phyloP scores from a whole-genome alignment of 306 rosid species.

The Vigna angularis region DNA sequence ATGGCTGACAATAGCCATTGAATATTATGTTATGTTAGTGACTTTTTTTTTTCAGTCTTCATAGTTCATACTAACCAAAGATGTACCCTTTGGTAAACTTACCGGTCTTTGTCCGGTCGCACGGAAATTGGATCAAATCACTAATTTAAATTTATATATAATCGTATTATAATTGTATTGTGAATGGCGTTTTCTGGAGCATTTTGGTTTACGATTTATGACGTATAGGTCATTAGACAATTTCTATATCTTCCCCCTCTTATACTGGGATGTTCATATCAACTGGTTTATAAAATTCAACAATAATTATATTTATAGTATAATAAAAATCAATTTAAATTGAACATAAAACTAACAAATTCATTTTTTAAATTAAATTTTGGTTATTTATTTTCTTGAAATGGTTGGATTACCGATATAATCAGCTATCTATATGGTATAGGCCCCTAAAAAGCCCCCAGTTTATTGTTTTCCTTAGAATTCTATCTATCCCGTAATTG shows the following conservation, averaged over 20 bases:
- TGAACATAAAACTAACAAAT: neutral
- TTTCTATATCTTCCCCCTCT: neutral
- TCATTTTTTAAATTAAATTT: no score
- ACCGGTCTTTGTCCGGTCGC: conserved; percentile 6
- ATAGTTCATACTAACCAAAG: conserved; percentile 29
- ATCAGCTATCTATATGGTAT: no score
- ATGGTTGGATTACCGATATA: neutral
- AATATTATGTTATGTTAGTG: conserved; percentile 36
- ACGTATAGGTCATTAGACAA: neutral
- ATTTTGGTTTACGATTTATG: neutral
- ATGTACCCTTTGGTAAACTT: conserved; percentile 25
- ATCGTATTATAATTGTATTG: neutral
- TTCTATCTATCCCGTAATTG: neutral
- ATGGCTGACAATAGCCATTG: conserved; percentile 35
- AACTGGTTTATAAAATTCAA: neutral
- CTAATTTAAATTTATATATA: conserved; percentile 7
- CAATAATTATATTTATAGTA: neutral
- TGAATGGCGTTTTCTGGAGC: neutral
- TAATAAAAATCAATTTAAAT: neutral
- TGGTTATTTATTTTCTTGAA: neutral
- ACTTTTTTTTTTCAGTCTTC: conserved; percentile 9
- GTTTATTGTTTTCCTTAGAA: neutral
- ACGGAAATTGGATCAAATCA: conserved; percentile 3
- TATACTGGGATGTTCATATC: neutral
- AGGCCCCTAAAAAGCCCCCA: neutral